Percentiles rank a stretch among this genome's conserved stretches.
Evolutionary conservation across 2,329 filamentous ascomycete species (phyloP).

Genomic region (Ustulina deusta): DNA sequence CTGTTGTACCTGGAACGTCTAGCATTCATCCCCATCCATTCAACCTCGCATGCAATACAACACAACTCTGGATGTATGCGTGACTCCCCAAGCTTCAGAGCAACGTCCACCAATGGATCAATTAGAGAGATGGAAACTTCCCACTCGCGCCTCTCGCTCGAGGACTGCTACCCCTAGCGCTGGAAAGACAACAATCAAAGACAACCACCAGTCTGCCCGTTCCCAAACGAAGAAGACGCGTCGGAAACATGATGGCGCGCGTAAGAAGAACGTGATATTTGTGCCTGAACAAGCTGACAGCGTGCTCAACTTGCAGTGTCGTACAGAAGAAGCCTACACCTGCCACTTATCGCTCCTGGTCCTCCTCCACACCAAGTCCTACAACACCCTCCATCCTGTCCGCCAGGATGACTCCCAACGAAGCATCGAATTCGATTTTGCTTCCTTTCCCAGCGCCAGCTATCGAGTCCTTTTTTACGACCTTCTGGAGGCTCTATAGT

Average conservation of each 20-base stretch:
- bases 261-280: constrained; percentile 19
- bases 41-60: neutral
- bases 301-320: neutral
- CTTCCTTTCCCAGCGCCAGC: too few species aligned
- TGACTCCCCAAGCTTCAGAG: constrained; percentile 7
- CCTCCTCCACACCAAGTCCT: neutral
- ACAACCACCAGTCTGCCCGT: constrained; percentile 2
- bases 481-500: too few species aligned
- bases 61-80: constrained; percentile 4
- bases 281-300: constrained; percentile 1
- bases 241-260: neutral
- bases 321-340: neutral
- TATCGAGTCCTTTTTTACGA: too few species aligned
- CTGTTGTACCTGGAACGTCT: neutral
- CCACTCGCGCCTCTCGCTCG: neutral
- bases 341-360: neutral
- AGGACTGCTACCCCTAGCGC: neutral
- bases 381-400: neutral
- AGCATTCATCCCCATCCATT: constrained; percentile 3
- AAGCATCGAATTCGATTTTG: too few species aligned
- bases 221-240: constrained; percentile 1
- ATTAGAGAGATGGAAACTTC: constrained; percentile 2
- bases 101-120: neutral
- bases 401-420: neutral
- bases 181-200: neutral